Evolutionary conservation across 2,329 filamentous ascomycete genomes (phyloP).

Genomic region (Trichophyton rubrum): DNA sequence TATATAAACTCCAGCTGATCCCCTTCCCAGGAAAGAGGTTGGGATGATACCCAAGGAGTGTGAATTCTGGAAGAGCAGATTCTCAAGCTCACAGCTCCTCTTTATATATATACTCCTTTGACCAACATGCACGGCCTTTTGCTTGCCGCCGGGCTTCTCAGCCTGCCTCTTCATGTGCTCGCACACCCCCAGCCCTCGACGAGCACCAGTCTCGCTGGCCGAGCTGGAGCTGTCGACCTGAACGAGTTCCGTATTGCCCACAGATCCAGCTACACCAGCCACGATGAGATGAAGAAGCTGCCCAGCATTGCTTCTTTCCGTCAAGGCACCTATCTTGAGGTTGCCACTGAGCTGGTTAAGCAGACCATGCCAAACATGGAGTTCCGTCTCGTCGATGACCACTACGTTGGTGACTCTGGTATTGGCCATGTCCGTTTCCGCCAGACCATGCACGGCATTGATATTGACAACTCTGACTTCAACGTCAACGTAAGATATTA

Average conservation of each 20-base stretch:
- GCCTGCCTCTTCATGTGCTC: slow-evolving; percentile 9
- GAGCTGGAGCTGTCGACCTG: slow-evolving; percentile 8
- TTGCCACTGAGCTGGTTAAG: slow-evolving; percentile 10
- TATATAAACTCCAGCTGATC: not conserved
- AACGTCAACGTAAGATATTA: slow-evolving; percentile 11
- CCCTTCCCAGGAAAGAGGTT: not conserved
- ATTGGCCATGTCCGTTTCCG: slow-evolving; percentile 11
- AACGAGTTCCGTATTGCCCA: slow-evolving; percentile 7
- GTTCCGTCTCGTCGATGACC: slow-evolving; percentile 11
- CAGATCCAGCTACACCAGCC: slow-evolving; percentile 4
- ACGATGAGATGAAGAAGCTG: not conserved
- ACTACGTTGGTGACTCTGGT: slow-evolving; percentile 11
- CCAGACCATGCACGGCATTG: slow-evolving; percentile 10
- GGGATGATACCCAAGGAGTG: not conserved
- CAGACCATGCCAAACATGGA: slow-evolving; percentile 4
- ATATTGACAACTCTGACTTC: slow-evolving; percentile 12
- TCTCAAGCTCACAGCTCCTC: not conserved
- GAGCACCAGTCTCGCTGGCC: not conserved
- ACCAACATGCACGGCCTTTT: slow-evolving; percentile 11
- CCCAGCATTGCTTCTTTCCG: not conserved
- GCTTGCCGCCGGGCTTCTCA: slow-evolving; percentile 11
- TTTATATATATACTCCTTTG: not conserved
- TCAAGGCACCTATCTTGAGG: slow-evolving; percentile 8
- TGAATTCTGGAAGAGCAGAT: not conserved
- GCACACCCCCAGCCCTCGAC: slow-evolving; percentile 8